Percentiles rank a stretch among this genome's conserved stretches.
Evolutionary conservation across 2,329 filamentous ascomycete species (phyloP).

Genomic region (Ceratocystis colombiana): DNA sequence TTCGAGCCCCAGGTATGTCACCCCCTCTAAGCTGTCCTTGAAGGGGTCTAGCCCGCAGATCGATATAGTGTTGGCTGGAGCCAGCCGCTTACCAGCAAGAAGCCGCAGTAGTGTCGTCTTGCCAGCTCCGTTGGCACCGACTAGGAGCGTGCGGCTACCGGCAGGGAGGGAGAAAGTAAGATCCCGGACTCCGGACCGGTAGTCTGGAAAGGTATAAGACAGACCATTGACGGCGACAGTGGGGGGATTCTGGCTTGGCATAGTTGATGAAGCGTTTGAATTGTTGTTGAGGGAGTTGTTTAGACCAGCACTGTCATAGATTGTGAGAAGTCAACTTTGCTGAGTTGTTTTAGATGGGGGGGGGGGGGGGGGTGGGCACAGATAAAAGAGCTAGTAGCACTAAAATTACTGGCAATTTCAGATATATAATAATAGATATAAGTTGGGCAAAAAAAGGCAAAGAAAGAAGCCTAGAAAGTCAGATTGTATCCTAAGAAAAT

Average conservation of each 20-base stretch:
- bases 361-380: too few species aligned
- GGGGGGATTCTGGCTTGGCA: conserved; percentile 36
- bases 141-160: conserved; percentile 76
- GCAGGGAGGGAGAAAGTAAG: conserved; percentile 68
- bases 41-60: conserved; percentile 86
- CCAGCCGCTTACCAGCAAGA: conserved; percentile 87
- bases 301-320: not conserved
- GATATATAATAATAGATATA: too few species aligned
- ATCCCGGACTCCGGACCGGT: conserved; percentile 64
- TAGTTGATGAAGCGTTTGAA: conserved; percentile 24
- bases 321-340: too few species aligned
- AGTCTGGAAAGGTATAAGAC: conserved; percentile 82
- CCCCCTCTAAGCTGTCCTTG: conserved; percentile 77
- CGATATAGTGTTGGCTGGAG: conserved; percentile 61
- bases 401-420: too few species aligned
- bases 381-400: too few species aligned
- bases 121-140: conserved; percentile 92
- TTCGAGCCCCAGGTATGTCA: conserved; percentile 93
- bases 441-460: too few species aligned
- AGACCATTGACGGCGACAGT: conserved; percentile 65
- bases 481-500: too few species aligned
- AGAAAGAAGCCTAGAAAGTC: too few species aligned
- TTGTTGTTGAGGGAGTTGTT: not conserved
- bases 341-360: too few species aligned
- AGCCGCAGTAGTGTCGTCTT: conserved; percentile 95